These are phyloP conservation scores for Zygoascus tannicola DNA, from an alignment of 805 yeast species.

Conservation along the genomic window DNA sequence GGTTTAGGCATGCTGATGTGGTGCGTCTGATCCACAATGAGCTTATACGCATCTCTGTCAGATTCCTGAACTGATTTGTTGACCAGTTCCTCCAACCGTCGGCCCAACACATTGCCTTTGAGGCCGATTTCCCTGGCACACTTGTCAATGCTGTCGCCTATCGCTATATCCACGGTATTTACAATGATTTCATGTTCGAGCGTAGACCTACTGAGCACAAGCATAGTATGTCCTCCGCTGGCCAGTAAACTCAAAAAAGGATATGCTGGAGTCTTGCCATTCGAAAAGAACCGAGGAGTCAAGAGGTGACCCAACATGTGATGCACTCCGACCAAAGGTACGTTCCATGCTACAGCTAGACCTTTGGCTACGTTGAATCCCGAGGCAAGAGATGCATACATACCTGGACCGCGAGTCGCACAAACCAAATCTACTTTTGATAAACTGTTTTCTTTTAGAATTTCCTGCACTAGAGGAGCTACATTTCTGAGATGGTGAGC, in stretches of 20 bases:
- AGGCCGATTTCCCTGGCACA: constrained; percentile 82
- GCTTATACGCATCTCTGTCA: neutral
- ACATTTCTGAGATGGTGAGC: constrained; percentile 61
- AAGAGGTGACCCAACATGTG: constrained; percentile 93
- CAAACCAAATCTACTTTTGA: constrained; percentile 56
- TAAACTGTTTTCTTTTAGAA: constrained; percentile 29
- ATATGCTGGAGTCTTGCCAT: constrained; percentile 35
- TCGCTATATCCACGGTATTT: constrained; percentile 78
- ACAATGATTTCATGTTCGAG: constrained; percentile 62
- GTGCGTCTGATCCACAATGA: neutral
- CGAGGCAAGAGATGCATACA: constrained; percentile 79
- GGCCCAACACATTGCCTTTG: constrained; percentile 69
- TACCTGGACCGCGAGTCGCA: constrained; percentile 94
- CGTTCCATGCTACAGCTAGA: constrained; percentile 62
- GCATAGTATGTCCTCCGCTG: constrained; percentile 92
- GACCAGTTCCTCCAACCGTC: constrained; percentile 59
- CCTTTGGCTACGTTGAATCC: constrained; percentile 86
- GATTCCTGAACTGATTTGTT: constrained; percentile 27
- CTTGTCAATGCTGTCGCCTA: constrained; percentile 89
- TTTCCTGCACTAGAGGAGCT: constrained; percentile 40
- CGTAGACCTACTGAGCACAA: constrained; percentile 56
- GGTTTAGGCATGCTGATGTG: constrained; percentile 40
- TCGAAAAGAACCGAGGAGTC: constrained; percentile 44
- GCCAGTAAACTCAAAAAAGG: constrained; percentile 70
- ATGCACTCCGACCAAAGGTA: constrained; percentile 81